These are phyloP conservation scores for Leccinellum luteum DNA, from an alignment of 768 basidiomycete genomes.

Conservation along the genomic window DNA sequence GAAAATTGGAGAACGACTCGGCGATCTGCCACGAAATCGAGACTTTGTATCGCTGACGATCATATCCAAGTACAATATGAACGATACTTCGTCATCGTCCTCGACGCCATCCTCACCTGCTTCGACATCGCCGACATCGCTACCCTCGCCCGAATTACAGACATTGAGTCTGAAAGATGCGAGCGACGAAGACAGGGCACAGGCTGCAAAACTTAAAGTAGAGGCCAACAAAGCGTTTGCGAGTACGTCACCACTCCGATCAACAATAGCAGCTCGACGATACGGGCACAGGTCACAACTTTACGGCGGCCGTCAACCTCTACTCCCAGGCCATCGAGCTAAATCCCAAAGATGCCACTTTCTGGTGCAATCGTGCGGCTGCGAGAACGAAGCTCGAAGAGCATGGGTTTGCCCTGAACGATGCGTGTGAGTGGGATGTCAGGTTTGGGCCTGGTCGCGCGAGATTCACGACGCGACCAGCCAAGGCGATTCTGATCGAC, in stretches of 20 bases:
- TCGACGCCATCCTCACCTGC: slow-evolving; percentile 42
- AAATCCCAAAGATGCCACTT: slow-evolving; percentile 83
- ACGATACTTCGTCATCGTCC: slow-evolving; percentile 22
- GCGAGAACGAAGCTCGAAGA: slow-evolving; percentile 91
- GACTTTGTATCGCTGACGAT: not conserved
- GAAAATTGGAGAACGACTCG: not conserved
- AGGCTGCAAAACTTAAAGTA: slow-evolving; percentile 71
- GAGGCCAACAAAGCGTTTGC: slow-evolving; percentile 88
- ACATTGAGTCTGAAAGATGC: slow-evolving; percentile 54
- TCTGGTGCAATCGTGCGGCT: slow-evolving; percentile 95
- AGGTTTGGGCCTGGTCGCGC: slow-evolving; percentile 6
- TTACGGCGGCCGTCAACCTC: slow-evolving; percentile 67
- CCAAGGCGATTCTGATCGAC: slow-evolving; percentile 83
- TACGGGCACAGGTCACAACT: slow-evolving; percentile 60
- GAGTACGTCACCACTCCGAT: slow-evolving; percentile 36
- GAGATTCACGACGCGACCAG: slow-evolving; percentile 38
- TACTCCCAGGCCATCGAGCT: slow-evolving; percentile 84
- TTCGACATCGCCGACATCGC: slow-evolving; percentile 54
- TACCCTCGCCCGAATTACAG: slow-evolving; percentile 58
- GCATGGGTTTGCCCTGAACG: slow-evolving; percentile 86
- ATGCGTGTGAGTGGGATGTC: slow-evolving; percentile 64
- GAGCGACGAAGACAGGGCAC: slow-evolving; percentile 66
- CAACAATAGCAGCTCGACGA: not conserved
- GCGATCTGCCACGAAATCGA: not conserved
- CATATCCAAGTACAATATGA: slow-evolving; percentile 18